Evolutionary conservation across 1,139 yeast genomes (phyloP).

Genomic region (Lodderomyces jiufengensis): DNA sequence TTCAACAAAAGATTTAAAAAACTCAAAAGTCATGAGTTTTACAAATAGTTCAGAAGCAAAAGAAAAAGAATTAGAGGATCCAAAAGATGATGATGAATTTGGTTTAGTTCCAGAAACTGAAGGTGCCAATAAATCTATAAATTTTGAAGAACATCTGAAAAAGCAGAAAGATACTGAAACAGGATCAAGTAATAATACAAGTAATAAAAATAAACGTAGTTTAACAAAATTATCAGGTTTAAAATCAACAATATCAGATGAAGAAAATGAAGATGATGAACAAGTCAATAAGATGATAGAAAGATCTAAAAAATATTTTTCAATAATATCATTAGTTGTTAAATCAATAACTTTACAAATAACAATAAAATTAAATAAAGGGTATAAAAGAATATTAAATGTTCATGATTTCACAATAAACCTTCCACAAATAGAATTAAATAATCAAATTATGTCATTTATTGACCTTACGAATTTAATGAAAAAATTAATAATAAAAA

Average conservation of each 20-base stretch:
- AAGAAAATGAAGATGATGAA: conserved; percentile 17
- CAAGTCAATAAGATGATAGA: conserved; percentile 54
- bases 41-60: conserved; percentile 8
- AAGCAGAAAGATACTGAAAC: conserved; percentile 6
- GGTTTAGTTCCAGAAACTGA: conserved; percentile 16
- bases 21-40: conserved; percentile 27
- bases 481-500: conserved; percentile 49
- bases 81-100: conserved; percentile 10
- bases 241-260: conserved; percentile 1
- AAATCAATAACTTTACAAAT: conserved; percentile 48
- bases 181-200: conserved; percentile 4
- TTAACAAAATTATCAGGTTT: conserved; percentile 8
- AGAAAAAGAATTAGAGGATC: conserved; percentile 12
- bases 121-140: conserved; percentile 14
- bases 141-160: conserved; percentile 2
- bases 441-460: conserved; percentile 48
- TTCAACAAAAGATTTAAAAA: conserved; percentile 21
- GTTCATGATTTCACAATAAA: conserved; percentile 55
- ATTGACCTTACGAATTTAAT: conserved; percentile 52
- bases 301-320: conserved; percentile 56
- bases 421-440: conserved; percentile 51
- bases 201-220: conserved; percentile 5
- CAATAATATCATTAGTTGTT: conserved; percentile 48
- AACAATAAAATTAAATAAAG: conserved; percentile 55
- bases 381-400: conserved; percentile 54